Percentiles rank a stretch among this genome's conserved stretches.
These are phyloP conservation scores for Amylostereum areolatum DNA, from an alignment of 1,284 basidiomycete genomes.

Conservation along the genomic window DNA sequence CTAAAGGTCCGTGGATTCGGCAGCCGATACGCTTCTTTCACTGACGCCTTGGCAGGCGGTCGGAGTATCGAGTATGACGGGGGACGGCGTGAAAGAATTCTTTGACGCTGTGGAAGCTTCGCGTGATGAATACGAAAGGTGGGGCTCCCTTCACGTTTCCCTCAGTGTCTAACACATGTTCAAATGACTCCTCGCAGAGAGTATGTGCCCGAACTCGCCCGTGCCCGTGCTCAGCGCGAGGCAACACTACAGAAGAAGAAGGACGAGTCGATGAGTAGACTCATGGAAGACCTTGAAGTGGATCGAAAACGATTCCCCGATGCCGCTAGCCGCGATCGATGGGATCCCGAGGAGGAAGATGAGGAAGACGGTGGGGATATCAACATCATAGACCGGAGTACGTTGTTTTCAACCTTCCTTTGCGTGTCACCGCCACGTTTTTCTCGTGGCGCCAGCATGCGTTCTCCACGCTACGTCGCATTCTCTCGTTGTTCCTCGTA, in stretches of 20 bases:
- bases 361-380: slow-evolving; percentile 59
- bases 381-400: slow-evolving; percentile 65
- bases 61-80: slow-evolving; percentile 94
- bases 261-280: slow-evolving; percentile 72
- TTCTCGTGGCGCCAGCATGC: too few species aligned
- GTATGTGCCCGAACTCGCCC: slow-evolving; percentile 87
- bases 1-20: slow-evolving; percentile 55
- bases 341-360: slow-evolving; percentile 49
- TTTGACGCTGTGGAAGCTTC: slow-evolving; percentile 88
- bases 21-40: not conserved
- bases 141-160: slow-evolving; percentile 19
- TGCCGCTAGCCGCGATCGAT: slow-evolving; percentile 46
- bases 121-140: slow-evolving; percentile 85
- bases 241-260: slow-evolving; percentile 64
- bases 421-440: not conserved
- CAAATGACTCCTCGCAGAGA: slow-evolving; percentile 44
- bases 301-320: slow-evolving; percentile 55
- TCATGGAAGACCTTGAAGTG: slow-evolving; percentile 85
- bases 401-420: not conserved
- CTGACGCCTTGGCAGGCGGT: slow-evolving; percentile 60
- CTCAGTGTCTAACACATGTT: slow-evolving; percentile 1
- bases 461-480: too few species aligned
- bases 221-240: slow-evolving; percentile 55
- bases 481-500: too few species aligned
- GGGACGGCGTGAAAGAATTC: slow-evolving; percentile 87